These are phyloP conservation scores for Lablab purpureus DNA, from an alignment of 306 rosid genomes.

Conservation along the genomic window DNA sequence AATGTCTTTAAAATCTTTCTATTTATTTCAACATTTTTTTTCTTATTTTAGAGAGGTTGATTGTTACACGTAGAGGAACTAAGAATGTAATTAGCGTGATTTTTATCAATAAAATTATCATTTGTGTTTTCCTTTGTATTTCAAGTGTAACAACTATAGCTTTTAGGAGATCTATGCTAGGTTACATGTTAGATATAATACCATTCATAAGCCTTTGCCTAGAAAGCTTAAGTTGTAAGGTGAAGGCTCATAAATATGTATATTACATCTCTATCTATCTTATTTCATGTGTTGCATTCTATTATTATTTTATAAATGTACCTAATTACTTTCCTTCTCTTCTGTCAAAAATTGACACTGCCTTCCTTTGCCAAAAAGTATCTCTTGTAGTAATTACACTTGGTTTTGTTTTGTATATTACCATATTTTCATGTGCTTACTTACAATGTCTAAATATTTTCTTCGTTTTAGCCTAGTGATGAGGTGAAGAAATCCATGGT, in stretches of 20 bases:
- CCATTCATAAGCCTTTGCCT: not conserved
- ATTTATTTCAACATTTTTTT: no score
- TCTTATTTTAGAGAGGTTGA: no score
- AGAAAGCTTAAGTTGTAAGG: conserved; percentile 2
- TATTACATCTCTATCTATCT: conserved; percentile 21
- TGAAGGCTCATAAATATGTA: conserved; percentile 9
- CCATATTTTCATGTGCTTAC: conserved; percentile 39
- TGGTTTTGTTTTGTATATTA: conserved; percentile 21
- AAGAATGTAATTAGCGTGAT: no score
- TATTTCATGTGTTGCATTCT: conserved; percentile 27
- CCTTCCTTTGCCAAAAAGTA: conserved; percentile 37
- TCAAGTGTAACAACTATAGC: not conserved
- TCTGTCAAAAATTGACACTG: no score
- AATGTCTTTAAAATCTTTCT: no score
- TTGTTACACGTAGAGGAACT: no score
- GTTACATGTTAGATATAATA: not conserved
- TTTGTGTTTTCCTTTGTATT: not conserved
- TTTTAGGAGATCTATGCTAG: not conserved
- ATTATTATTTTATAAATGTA: conserved; percentile 3
- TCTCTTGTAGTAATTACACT: conserved; percentile 20
- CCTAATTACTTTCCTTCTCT: conserved; percentile 8
- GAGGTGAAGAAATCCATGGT: conserved; percentile 61
- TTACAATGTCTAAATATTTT: conserved; percentile 38
- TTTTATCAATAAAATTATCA: no score
- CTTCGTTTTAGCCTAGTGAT: conserved; percentile 63